A percentile compares a stretch with the other conserved stretches of the same genome.
These are phyloP conservation scores for Salix koriyanagi DNA, from an alignment of 345 rosid species.

Conservation along the genomic window DNA sequence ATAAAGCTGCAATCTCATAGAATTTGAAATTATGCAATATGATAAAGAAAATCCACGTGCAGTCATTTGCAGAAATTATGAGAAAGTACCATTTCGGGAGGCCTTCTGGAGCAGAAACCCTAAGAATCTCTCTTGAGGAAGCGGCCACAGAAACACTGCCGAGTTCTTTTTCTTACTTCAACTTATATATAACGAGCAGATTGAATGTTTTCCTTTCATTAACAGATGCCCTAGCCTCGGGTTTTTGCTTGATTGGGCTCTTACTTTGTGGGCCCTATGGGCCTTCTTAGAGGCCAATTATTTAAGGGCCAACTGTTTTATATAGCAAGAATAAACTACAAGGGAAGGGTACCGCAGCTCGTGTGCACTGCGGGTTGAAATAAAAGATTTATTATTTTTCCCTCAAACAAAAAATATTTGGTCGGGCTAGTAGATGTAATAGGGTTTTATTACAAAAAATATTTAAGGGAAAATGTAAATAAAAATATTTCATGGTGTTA, in stretches of 20 bases:
- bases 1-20: background rate
- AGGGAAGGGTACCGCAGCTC: no score
- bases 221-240: background rate
- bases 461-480: no score
- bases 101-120: conserved; percentile 4
- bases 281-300: background rate
- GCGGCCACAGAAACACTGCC: background rate
- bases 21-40: background rate
- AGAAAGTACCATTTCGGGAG: conserved; percentile 17
- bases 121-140: background rate
- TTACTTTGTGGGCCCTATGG: background rate
- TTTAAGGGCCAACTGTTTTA: background rate
- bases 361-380: no score
- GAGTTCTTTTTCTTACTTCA: no score
- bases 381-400: no score
- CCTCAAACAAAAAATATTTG: no score
- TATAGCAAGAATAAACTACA: no score
- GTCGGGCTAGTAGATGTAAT: no score
- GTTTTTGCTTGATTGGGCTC: background rate
- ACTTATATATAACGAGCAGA: background rate
- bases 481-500: no score
- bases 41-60: background rate
- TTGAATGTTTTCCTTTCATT: background rate
- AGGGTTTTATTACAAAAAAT: no score
- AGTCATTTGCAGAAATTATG: background rate